Conservation (phyloP, 352 stramenopile genomes). For the Pythium plurisporium region DNA sequence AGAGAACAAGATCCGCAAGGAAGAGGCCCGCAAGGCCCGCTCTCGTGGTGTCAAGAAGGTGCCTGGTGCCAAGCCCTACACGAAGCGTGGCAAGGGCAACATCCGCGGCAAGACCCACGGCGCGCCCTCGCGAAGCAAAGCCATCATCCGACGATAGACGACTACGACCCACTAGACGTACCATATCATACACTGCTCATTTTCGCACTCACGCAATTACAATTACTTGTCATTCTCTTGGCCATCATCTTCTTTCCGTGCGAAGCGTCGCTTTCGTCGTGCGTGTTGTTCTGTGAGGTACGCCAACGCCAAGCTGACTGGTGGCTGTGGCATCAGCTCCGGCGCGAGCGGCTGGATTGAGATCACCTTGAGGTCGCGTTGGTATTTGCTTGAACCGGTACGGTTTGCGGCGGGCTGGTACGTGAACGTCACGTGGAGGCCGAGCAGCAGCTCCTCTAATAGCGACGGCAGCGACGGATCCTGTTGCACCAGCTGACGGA, state of each 20-base stretch:
- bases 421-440: slow-evolving; percentile 44
- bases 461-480: slow-evolving; percentile 36
- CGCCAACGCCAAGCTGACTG: slow-evolving; percentile 34
- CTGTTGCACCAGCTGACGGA: slow-evolving; percentile 30
- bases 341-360: slow-evolving; percentile 35
- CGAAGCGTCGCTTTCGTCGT: neutral
- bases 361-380: slow-evolving; percentile 48
- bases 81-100: slow-evolving; percentile 68
- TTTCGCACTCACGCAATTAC: neutral
- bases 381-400: slow-evolving; percentile 24
- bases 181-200: neutral
- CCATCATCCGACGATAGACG: slow-evolving; percentile 46
- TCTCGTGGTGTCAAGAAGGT: slow-evolving; percentile 72
- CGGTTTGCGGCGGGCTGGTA: slow-evolving; percentile 33
- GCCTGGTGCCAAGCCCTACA: slow-evolving; percentile 26
- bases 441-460: slow-evolving; percentile 47
- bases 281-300: slow-evolving; percentile 24
- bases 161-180: neutral
- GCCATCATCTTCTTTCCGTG: neutral
- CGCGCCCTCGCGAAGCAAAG: slow-evolving; percentile 79
- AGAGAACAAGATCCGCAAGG: slow-evolving; percentile 80
- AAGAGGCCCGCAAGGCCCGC: slow-evolving; percentile 79
- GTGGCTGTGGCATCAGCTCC: slow-evolving; percentile 40
- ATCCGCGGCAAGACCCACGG: slow-evolving; percentile 78
- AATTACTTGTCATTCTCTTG: neutral